Conservation (phyloP, 78 protist species). For the Protostelium mycophagum region DNA sequence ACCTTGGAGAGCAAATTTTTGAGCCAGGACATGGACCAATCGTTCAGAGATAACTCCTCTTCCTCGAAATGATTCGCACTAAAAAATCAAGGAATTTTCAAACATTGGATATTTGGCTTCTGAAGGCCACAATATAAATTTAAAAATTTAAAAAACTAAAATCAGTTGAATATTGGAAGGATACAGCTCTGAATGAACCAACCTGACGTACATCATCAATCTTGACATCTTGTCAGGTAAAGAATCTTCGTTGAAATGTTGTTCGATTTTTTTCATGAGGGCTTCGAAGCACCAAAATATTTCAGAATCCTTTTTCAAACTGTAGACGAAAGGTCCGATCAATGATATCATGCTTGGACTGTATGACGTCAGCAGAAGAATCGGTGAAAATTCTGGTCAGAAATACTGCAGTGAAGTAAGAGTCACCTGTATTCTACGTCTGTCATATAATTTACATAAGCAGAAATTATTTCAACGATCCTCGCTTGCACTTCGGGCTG, state of each 20-base stretch:
- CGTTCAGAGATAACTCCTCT: constrained; percentile 57
- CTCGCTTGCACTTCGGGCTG: constrained; percentile 14
- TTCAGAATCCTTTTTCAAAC: constrained; percentile 46
- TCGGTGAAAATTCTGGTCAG: too few species aligned
- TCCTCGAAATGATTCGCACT: constrained; percentile 64
- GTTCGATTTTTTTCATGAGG: constrained; percentile 52
- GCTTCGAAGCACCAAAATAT: constrained; percentile 33
- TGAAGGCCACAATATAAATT: background rate
- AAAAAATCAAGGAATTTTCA: background rate
- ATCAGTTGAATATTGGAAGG: background rate
- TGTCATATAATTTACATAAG: constrained; percentile 42
- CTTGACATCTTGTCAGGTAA: constrained; percentile 37
- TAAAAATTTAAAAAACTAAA: background rate
- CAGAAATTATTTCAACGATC: constrained; percentile 34
- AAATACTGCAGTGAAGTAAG: background rate
- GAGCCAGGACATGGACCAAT: constrained; percentile 64
- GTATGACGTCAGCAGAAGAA: background rate
- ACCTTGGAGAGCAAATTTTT: constrained; percentile 17
- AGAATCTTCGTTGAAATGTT: constrained; percentile 33
- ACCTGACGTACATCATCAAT: constrained; percentile 52
- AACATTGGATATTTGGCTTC: background rate
- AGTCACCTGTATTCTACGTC: constrained; percentile 40
- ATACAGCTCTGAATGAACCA: constrained; percentile 55
- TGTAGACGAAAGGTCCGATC: constrained; percentile 46
- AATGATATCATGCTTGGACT: constrained; percentile 30